Evolutionary conservation across 2,329 filamentous ascomycete genomes (phyloP).

Genomic region (Grosmannia huntii): DNA sequence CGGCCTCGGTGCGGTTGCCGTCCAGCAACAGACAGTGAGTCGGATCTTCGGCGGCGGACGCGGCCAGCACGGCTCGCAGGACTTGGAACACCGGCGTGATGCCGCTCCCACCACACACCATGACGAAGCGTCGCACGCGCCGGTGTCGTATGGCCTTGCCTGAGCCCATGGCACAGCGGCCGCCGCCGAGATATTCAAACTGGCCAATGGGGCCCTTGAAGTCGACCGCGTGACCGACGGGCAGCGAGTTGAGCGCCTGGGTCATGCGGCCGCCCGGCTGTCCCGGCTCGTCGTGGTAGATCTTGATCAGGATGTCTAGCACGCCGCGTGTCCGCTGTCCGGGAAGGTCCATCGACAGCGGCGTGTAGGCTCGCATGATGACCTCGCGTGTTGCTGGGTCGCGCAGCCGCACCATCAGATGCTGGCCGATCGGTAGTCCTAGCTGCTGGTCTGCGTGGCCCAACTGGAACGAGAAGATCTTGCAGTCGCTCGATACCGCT

Average conservation of each 20-base stretch:
- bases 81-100: conserved; percentile 90
- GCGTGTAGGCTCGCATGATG: conserved; percentile 80
- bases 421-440: conserved; percentile 73
- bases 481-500: conserved; percentile 63
- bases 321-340: conserved; percentile 29
- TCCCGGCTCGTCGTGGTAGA: conserved; percentile 53
- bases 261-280: conserved; percentile 68
- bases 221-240: conserved; percentile 60
- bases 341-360: conserved; percentile 40
- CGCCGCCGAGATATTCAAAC: conserved; percentile 64
- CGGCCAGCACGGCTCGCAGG: conserved; percentile 57
- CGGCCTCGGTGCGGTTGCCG: conserved; percentile 63
- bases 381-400: conserved; percentile 58
- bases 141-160: conserved; percentile 34
- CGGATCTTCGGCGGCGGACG: conserved; percentile 47
- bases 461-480: conserved; percentile 69
- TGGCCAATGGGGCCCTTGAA: conserved; percentile 84
- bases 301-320: conserved; percentile 68
- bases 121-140: conserved; percentile 55
- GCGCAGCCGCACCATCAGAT: conserved; percentile 70
- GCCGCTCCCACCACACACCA: conserved; percentile 82
- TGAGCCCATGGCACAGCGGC: conserved; percentile 38
- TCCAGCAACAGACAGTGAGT: conserved; percentile 64
- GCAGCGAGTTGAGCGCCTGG: conserved; percentile 59
- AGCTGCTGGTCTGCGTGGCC: conserved; percentile 57